Conservation (phyloP, 495 filamentous ascomycete species). For the Aspergillus heteromorphus region DNA sequence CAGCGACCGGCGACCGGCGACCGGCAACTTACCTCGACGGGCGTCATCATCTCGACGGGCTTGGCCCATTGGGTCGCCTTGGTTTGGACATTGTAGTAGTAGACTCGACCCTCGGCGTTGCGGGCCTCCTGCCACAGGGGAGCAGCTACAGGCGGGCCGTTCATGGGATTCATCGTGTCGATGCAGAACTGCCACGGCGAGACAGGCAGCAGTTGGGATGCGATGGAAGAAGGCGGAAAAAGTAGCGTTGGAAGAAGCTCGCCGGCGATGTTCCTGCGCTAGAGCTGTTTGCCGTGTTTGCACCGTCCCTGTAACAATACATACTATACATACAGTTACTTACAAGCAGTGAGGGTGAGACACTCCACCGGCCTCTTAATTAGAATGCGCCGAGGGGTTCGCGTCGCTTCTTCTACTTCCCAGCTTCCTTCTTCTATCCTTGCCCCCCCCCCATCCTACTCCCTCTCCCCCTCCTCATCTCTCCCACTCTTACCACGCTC, state of each 20-base stretch:
- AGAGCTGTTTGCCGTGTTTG: conserved; percentile 33
- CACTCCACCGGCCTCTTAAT: neutral
- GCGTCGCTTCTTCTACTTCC: neutral
- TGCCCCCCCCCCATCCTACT: too few species aligned
- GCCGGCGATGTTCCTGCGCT: conserved; percentile 6
- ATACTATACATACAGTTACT: neutral
- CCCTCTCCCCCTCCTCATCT: too few species aligned
- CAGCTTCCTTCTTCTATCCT: too few species aligned
- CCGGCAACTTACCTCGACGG: conserved; percentile 64
- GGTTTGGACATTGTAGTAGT: conserved; percentile 86
- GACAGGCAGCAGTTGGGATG: neutral
- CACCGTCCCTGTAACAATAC: too few species aligned
- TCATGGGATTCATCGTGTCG: conserved; percentile 58
- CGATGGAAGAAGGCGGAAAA: conserved; percentile 16
- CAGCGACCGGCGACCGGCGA: neutral
- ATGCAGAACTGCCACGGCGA: neutral
- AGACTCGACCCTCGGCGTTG: conserved; percentile 77
- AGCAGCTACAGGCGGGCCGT: conserved; percentile 48
- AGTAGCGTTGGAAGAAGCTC: conserved; percentile 20
- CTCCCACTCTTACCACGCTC: neutral
- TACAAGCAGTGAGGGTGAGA: neutral
- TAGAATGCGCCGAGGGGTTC: neutral
- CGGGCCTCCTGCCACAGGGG: conserved; percentile 77
- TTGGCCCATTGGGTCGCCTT: conserved; percentile 93
- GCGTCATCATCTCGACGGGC: conserved; percentile 82